These are phyloP conservation scores for Aspergillus melleus DNA, from an alignment of 2,329 filamentous ascomycete genomes.

Conservation along the genomic window DNA sequence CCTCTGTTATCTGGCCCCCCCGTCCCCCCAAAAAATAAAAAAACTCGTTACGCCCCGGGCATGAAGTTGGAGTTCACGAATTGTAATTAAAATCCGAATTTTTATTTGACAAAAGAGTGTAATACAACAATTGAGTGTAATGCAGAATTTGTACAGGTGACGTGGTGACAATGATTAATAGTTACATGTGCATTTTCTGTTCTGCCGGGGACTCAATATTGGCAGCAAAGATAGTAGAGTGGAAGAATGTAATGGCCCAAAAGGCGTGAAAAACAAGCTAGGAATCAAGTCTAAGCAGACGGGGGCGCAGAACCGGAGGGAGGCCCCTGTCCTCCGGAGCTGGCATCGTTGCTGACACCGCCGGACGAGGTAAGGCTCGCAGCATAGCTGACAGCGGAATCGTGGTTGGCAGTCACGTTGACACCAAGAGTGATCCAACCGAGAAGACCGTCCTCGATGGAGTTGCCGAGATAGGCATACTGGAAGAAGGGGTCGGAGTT, in stretches of 20 bases:
- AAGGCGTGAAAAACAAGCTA: not conserved
- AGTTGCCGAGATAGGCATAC: constrained; percentile 16
- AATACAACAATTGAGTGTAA: too few relatives aligned
- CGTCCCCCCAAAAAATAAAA: too few relatives aligned
- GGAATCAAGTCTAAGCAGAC: not conserved
- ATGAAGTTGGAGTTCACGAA: too few relatives aligned
- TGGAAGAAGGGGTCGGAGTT: constrained; percentile 17
- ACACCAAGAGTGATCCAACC: constrained; percentile 17
- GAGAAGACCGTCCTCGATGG: constrained; percentile 13
- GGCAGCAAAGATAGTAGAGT: not conserved
- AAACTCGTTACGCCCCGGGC: too few relatives aligned
- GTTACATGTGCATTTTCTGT: too few relatives aligned
- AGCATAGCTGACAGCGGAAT: constrained; percentile 5
- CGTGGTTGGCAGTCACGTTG: constrained; percentile 10
- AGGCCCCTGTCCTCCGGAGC: not conserved
- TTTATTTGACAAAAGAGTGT: too few relatives aligned
- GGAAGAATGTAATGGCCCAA: not conserved
- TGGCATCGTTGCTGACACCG: not conserved
- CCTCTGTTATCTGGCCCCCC: too few relatives aligned
- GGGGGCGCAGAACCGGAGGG: not conserved
- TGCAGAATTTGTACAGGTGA: too few relatives aligned
- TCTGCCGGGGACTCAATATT: not conserved
- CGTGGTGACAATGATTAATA: too few relatives aligned
- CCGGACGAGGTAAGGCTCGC: not conserved
- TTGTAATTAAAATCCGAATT: too few relatives aligned